These are phyloP conservation scores for Fusarium stilboides DNA, from an alignment of 2,329 filamentous ascomycete species.

Conservation along the genomic window DNA sequence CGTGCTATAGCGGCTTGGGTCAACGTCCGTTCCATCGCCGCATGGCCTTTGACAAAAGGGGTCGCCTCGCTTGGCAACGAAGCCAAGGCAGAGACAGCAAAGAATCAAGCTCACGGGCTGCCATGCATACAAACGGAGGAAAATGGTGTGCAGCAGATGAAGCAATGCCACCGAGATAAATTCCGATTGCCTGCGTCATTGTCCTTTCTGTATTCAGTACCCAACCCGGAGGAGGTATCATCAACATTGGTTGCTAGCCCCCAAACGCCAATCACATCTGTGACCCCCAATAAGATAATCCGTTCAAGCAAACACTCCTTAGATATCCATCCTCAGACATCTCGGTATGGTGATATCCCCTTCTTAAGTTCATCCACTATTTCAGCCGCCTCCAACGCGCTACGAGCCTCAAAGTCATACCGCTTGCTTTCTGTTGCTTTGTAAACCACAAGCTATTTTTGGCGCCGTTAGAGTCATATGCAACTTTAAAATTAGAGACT, in stretches of 20 bases:
- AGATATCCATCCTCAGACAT: conserved; percentile 53
- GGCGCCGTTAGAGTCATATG: conserved; percentile 27
- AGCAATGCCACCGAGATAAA: neutral
- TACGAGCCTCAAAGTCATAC: conserved; percentile 88
- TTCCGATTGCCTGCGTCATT: conserved; percentile 10
- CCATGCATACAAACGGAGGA: neutral
- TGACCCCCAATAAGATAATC: neutral
- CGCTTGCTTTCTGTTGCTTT: conserved; percentile 82
- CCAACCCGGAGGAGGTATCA: neutral
- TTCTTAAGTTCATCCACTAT: conserved; percentile 85
- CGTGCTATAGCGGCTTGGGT: conserved; percentile 2
- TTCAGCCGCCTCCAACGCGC: conserved; percentile 79
- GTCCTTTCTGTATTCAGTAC: conserved; percentile 4
- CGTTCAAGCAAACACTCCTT: conserved; percentile 7
- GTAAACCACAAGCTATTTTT: conserved; percentile 76
- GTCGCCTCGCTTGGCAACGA: conserved; percentile 1
- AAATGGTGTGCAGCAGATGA: conserved; percentile 4
- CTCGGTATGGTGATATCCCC: conserved; percentile 77
- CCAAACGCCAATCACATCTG: conserved; percentile 12
- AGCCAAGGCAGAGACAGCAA: conserved; percentile 12
- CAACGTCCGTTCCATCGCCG: conserved; percentile 3
- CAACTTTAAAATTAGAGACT: neutral
- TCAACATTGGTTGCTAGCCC: conserved; percentile 6
- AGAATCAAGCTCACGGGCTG: conserved; percentile 7
- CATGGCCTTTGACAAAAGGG: conserved; percentile 11